Conservation (phyloP, 805 yeast species). For the Candida hispaniensis region DNA sequence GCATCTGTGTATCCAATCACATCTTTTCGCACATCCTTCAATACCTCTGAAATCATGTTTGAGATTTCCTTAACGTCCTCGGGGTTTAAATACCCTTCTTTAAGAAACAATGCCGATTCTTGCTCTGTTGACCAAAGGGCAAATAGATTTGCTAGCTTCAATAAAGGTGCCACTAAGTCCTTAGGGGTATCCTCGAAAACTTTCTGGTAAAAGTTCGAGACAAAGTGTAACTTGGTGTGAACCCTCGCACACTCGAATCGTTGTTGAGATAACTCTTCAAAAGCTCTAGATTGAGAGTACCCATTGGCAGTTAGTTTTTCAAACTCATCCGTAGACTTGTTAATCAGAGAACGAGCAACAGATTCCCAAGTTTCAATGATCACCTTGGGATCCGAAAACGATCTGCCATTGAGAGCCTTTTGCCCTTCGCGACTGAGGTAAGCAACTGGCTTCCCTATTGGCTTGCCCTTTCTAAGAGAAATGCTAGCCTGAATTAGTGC, state of each 20-base stretch:
- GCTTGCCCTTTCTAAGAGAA: slow-evolving; percentile 32
- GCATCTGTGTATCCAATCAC: slow-evolving; percentile 75
- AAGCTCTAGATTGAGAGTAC: slow-evolving; percentile 26
- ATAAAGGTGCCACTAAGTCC: slow-evolving; percentile 40
- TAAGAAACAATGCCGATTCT: slow-evolving; percentile 64
- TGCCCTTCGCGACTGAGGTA: slow-evolving; percentile 29
- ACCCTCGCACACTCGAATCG: slow-evolving; percentile 34
- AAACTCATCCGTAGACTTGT: slow-evolving; percentile 27
- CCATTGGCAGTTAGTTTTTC: slow-evolving; percentile 22
- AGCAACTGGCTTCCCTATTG: slow-evolving; percentile 34
- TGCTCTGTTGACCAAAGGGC: slow-evolving; percentile 56
- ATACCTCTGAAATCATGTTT: slow-evolving; percentile 35
- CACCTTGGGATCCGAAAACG: slow-evolving; percentile 22
- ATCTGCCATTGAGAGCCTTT: slow-evolving; percentile 20
- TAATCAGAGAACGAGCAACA: slow-evolving; percentile 27
- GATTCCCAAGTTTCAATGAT: slow-evolving; percentile 30
- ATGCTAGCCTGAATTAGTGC: slow-evolving; percentile 46
- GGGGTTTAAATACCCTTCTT: slow-evolving; percentile 45
- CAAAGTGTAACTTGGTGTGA: slow-evolving; percentile 31
- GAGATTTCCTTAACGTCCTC: slow-evolving; percentile 37
- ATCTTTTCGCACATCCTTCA: slow-evolving; percentile 48
- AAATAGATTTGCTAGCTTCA: slow-evolving; percentile 48
- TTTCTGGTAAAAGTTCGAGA: slow-evolving; percentile 31
- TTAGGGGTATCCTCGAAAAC: slow-evolving; percentile 29
- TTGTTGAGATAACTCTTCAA: slow-evolving; percentile 33